Evolutionary conservation across 495 filamentous ascomycete genomes (phyloP).

Genomic region (Cercophora sp.): DNA sequence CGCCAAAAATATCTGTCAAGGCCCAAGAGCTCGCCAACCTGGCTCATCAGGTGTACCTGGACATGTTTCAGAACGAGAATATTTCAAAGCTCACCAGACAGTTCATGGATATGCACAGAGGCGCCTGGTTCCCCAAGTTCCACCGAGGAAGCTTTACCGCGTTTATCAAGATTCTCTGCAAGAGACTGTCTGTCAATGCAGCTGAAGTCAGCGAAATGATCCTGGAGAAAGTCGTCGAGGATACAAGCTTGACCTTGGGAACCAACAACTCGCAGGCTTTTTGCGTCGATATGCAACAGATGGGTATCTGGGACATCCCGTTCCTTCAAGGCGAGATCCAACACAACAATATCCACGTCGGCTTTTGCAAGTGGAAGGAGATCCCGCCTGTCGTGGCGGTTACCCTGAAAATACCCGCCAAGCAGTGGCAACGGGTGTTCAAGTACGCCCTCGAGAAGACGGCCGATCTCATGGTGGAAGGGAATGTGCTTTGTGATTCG

Average conservation of each 20-base stretch:
- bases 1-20: conserved; percentile 15
- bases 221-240: conserved; percentile 15
- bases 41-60: conserved; percentile 16
- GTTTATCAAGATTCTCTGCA: conserved; percentile 22
- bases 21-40: conserved; percentile 9
- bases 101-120: not conserved
- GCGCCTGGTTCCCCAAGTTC: conserved; percentile 23
- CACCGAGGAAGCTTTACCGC: conserved; percentile 40
- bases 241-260: conserved; percentile 13
- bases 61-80: conserved; percentile 25
- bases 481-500: conserved; percentile 3
- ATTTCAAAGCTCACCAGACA: not conserved
- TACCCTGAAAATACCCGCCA: conserved; percentile 33
- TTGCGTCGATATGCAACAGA: conserved; percentile 24
- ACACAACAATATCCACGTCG: not conserved
- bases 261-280: conserved; percentile 26
- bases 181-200: conserved; percentile 16
- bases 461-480: conserved; percentile 4
- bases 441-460: conserved; percentile 7
- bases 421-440: conserved; percentile 5
- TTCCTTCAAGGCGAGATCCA: not conserved
- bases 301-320: conserved; percentile 15
- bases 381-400: conserved; percentile 33
- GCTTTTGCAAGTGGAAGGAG: conserved; percentile 27
- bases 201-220: conserved; percentile 1